phyloP scores from a whole-genome alignment of 129 eudicot species.

The Cynara cardunculus region DNA sequence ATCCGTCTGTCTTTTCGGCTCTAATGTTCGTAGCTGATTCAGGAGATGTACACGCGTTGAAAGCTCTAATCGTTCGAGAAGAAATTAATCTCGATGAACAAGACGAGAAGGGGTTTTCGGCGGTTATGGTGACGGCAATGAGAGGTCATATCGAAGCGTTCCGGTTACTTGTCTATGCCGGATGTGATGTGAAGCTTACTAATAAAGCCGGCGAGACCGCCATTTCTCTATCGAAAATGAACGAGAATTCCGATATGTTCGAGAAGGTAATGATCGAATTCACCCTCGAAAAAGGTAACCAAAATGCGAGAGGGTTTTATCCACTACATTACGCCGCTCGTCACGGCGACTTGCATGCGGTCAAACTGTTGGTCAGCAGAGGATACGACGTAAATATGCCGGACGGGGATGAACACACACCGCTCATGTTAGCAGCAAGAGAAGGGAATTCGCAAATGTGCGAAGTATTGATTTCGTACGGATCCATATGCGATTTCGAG shows the following conservation, averaged over 20 bases:
- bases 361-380: slow-evolving; percentile 41
- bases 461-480: slow-evolving; percentile 49
- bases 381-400: slow-evolving; percentile 77
- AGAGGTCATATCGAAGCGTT: slow-evolving; percentile 79
- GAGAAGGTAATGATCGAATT: slow-evolving; percentile 83
- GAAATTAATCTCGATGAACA: slow-evolving; percentile 52
- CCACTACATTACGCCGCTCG: slow-evolving; percentile 90
- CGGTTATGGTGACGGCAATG: slow-evolving; percentile 75
- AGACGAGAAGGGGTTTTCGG: slow-evolving; percentile 76
- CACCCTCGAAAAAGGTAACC: slow-evolving; percentile 64
- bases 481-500: slow-evolving; percentile 50
- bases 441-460: slow-evolving; percentile 66
- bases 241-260: slow-evolving; percentile 47
- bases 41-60: slow-evolving; percentile 59
- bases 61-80: slow-evolving; percentile 38
- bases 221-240: slow-evolving; percentile 45
- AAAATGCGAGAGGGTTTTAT: slow-evolving; percentile 59
- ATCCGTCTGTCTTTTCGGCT: slow-evolving; percentile 51
- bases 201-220: slow-evolving; percentile 70
- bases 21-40: slow-evolving; percentile 57
- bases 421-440: slow-evolving; percentile 90
- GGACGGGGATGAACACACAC: slow-evolving; percentile 82
- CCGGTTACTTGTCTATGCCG: slow-evolving; percentile 75
- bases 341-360: slow-evolving; percentile 66
- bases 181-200: slow-evolving; percentile 60